Conservation (phyloP, 2,329 filamentous ascomycete genomes). For the Claviceps africana region DNA sequence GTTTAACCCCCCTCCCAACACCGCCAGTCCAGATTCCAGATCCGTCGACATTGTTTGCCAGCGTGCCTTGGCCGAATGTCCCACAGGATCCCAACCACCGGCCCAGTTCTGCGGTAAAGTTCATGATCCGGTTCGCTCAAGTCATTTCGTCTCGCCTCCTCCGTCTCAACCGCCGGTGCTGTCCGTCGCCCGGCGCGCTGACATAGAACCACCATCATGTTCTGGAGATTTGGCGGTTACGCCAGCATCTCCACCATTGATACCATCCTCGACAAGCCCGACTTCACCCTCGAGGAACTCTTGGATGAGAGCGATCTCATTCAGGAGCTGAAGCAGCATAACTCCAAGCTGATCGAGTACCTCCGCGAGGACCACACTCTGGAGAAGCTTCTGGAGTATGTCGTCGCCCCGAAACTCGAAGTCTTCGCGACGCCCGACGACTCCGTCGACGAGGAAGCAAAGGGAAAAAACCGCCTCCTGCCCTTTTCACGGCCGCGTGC, state of each 20-base stretch:
- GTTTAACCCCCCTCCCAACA: background rate
- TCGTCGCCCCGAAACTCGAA: slow-evolving; percentile 63
- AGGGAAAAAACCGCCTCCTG: slow-evolving; percentile 27
- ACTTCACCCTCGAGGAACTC: slow-evolving; percentile 89
- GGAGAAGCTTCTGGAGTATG: slow-evolving; percentile 77
- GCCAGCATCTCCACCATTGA: slow-evolving; percentile 95
- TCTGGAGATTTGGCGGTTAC: slow-evolving; percentile 99
- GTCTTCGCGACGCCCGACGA: slow-evolving; percentile 37
- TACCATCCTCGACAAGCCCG: slow-evolving; percentile 89
- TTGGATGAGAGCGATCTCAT: slow-evolving; percentile 93
- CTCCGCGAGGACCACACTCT: slow-evolving; percentile 77
- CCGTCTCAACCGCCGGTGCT: slow-evolving; percentile 17
- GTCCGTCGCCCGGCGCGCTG: slow-evolving; percentile 19
- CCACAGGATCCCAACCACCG: slow-evolving; percentile 1
- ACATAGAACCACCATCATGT: slow-evolving; percentile 56
- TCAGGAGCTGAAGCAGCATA: slow-evolving; percentile 95
- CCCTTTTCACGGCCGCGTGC: slow-evolving; percentile 39
- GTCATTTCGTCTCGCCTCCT: slow-evolving; percentile 4
- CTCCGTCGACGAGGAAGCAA: slow-evolving; percentile 36
- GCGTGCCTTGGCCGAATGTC: slow-evolving; percentile 5
- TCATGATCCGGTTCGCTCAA: slow-evolving; percentile 8
- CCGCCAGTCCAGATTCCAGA: background rate
- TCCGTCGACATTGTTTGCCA: background rate
- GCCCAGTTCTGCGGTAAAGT: slow-evolving; percentile 6
- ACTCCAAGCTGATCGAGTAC: slow-evolving; percentile 93